A percentile compares a stretch with the other conserved stretches of the same genome.
Conservation (phyloP, 345 rosid genomes). For the Leavenworthia alabamica region DNA sequence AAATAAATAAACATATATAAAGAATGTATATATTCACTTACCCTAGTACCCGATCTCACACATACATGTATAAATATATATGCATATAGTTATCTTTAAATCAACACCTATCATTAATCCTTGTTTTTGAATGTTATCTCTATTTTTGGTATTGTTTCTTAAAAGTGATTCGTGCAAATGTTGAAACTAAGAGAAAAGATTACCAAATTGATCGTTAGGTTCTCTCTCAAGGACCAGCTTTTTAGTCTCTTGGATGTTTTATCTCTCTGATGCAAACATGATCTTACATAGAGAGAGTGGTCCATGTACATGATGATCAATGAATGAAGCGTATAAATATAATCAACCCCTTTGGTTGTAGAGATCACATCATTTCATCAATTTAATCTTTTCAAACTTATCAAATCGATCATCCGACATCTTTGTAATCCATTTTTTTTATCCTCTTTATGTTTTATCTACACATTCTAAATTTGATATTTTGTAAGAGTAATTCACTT, state of each 20-base stretch:
- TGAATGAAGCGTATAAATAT: slow-evolving; percentile 26
- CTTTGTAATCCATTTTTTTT: slow-evolving; percentile 13
- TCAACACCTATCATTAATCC: too few species aligned
- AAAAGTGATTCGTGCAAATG: too few species aligned
- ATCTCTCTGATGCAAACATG: slow-evolving; percentile 18
- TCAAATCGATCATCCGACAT: slow-evolving; percentile 3
- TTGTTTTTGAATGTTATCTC: too few species aligned
- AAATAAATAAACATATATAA: neutral
- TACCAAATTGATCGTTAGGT: too few species aligned
- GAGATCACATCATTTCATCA: slow-evolving; percentile 7
- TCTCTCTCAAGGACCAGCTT: slow-evolving; percentile 36
- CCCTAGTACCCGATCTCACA: neutral
- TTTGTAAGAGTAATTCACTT: neutral
- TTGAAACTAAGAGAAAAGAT: too few species aligned
- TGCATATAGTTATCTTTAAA: too few species aligned
- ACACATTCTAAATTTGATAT: neutral
- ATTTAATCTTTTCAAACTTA: neutral
- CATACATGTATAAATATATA: too few species aligned
- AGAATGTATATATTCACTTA: neutral
- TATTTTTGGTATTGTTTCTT: too few species aligned
- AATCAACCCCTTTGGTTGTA: slow-evolving; percentile 5
- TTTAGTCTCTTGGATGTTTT: slow-evolving; percentile 27
- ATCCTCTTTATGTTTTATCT: neutral
- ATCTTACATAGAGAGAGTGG: slow-evolving; percentile 26
- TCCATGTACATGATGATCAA: slow-evolving; percentile 26